Conservation (phyloP, 2,329 filamentous ascomycete genomes). For the Albophoma yamanashiensis region DNA sequence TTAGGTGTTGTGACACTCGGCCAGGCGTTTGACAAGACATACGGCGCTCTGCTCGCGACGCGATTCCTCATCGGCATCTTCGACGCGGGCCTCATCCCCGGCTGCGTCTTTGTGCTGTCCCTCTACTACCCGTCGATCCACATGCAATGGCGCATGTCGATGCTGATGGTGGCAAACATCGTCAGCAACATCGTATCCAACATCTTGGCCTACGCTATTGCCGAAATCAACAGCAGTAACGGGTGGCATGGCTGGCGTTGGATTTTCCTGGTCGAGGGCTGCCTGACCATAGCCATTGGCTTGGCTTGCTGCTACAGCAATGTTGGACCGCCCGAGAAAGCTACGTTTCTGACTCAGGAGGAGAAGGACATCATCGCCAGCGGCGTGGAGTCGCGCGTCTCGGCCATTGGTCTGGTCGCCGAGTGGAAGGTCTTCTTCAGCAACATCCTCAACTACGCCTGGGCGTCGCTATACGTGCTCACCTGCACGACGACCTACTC, state of each 20-base stretch:
- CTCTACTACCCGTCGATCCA: not conserved
- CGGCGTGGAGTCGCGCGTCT: not conserved
- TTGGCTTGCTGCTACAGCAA: not conserved
- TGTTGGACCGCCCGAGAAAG: not conserved
- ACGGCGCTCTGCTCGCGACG: not conserved
- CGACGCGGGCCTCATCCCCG: not conserved
- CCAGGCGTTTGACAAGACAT: not conserved
- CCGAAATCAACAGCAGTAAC: not conserved
- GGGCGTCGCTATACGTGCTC: not conserved
- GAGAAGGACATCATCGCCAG: not conserved
- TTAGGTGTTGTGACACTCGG: not conserved
- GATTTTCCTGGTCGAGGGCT: not conserved
- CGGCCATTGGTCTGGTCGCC: not conserved
- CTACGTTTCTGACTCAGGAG: not conserved
- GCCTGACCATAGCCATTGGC: not conserved
- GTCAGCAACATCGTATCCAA: not conserved
- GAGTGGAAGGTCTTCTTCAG: not conserved
- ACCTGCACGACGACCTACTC: not conserved
- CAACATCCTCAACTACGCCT: not conserved
- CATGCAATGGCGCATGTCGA: not conserved
- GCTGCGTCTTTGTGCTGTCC: not conserved
- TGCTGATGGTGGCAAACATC: not conserved
- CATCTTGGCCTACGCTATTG: not conserved
- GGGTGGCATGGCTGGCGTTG: not conserved
- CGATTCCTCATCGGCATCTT: not conserved